Evolutionary conservation across 257 asterid genomes (phyloP).

Genomic region (Schizonepeta tenuifolia): DNA sequence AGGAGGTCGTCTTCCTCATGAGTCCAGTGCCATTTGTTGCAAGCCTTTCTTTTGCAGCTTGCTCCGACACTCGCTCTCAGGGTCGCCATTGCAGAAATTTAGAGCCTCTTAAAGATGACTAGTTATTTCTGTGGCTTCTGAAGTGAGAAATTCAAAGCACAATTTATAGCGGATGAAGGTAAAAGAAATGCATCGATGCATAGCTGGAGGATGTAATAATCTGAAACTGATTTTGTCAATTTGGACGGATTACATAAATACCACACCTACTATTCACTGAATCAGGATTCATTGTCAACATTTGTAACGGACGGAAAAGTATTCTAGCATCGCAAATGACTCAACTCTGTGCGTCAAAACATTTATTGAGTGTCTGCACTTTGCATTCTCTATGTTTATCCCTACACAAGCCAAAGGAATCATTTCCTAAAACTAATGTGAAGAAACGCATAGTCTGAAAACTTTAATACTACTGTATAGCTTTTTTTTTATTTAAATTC

Average conservation of each 20-base stretch:
- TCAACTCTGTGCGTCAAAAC: conserved; percentile 34
- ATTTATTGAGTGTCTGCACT: conserved; percentile 14
- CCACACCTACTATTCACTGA: conserved; percentile 34
- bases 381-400: conserved; percentile 15
- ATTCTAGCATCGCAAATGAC: conserved; percentile 27
- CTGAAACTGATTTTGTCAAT: conserved; percentile 37
- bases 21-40: conserved; percentile 40
- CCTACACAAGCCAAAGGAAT: conserved; percentile 17
- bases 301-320: conserved; percentile 36
- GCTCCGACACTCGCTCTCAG: background rate
- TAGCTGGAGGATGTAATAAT: conserved; percentile 31
- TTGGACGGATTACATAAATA: conserved; percentile 38
- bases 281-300: conserved; percentile 28
- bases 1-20: conserved; percentile 44
- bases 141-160: background rate
- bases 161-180: conserved; percentile 32
- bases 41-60: conserved; percentile 13
- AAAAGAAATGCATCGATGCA: conserved; percentile 26
- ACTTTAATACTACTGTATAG: background rate
- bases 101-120: conserved; percentile 5
- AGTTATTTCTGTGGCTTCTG: conserved; percentile 29
- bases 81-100: conserved; percentile 37
- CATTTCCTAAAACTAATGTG: conserved; percentile 29
- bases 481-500: background rate
- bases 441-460: background rate